Evolutionary conservation across 1,284 basidiomycete genomes (phyloP), one percentile per base, ranked within the genome.

Genomic region (Sporisorium graminicola): DNA sequence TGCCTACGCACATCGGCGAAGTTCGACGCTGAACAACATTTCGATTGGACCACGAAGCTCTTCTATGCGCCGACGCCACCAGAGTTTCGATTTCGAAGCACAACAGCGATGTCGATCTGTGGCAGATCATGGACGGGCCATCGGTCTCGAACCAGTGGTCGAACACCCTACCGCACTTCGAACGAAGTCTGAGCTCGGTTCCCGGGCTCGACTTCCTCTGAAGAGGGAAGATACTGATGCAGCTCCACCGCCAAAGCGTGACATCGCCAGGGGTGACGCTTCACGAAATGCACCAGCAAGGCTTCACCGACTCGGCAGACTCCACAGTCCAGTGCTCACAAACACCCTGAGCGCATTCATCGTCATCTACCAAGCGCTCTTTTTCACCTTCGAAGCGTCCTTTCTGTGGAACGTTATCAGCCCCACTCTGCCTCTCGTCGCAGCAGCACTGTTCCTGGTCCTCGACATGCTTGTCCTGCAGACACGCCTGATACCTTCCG

Each of bases 351-450:
- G 26, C 18, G 29, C 40, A 2, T 57, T 51, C 29, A 22, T 47
- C 18, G 3, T 68, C 8, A 31, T 58, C 26, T 67, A 66, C 33
- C 62, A 70, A 33, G 49, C 33, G 1, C 27, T 60, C 0, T 66
- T 71, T 26, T 67, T 70, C 54, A 58, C 58, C 20, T 75, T 70
- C 20, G 63, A 62, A 43, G 56, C 67, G 0, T 37, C 64, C 0
- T 71, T 57, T n/a, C 53, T 64, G 1, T 75, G 73, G 67, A 22
- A 37, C 22, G 40, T 57, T 2, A 22, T 67, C 46, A 56, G 31
- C 18, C 64, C 67, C 4, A 68, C 64, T 2, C 26, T 67, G 14
- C 51, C 67, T 0, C 52, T 71, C 4, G 52, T 60, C 0, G 59
- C 67, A 0, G 59, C 57, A 2, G 33, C 33, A 0, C 42, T 67